Evolutionary conservation across 1,139 yeast species (phyloP), one percentile per base, ranked within the genome.

Genomic region (Candida tetrigidarum): DNA sequence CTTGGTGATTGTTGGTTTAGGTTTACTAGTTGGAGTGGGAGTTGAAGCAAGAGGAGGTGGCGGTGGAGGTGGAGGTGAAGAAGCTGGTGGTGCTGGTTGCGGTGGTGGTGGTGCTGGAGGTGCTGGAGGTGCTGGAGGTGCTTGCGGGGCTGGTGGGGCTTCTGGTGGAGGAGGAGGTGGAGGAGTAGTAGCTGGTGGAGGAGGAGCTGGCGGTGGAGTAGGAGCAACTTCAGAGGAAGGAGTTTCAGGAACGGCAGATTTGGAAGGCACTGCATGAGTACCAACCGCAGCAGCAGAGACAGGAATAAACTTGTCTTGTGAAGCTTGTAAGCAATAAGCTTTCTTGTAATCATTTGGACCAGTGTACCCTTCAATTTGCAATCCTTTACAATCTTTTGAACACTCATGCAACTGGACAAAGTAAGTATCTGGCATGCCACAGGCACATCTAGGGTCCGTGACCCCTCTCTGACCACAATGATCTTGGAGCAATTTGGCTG

Each of bases 301-400:
- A 18, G 25, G 25, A 12, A 9, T 14, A 20, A 11, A 19, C 3
- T 19, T n/a, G 6, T 19, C 36, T 19, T 19, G 26, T 5, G 39
- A 25, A 25, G 32, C 39, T 26, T 36, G 39, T n/a, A 18, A 26
- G 20, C 39, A 36, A 26, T 36, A 36, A 15, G 39, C 39, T 5
- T 36, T 36, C 25, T 36, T 36, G 18, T 26, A 36, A 18, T 36
- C 39, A n/a, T 36, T 25, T 11, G 39, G 39, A 16, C 39, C 39
- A 11, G 39, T 36, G 20, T 36, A 36, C 6, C 39, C 39, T 26
- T 36, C 39, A 18, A 36, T 36, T 18, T 36, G 39, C 20, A 36
- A 36, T 15, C 39, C 39, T 26, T 36, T 25, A 12, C 39, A 36
- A 16, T 36, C 39, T 18, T 36, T 36, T 2, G 39, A 36, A 26